Evolutionary conservation across 257 asterid species (phyloP).

Genomic region (Rhazya stricta): DNA sequence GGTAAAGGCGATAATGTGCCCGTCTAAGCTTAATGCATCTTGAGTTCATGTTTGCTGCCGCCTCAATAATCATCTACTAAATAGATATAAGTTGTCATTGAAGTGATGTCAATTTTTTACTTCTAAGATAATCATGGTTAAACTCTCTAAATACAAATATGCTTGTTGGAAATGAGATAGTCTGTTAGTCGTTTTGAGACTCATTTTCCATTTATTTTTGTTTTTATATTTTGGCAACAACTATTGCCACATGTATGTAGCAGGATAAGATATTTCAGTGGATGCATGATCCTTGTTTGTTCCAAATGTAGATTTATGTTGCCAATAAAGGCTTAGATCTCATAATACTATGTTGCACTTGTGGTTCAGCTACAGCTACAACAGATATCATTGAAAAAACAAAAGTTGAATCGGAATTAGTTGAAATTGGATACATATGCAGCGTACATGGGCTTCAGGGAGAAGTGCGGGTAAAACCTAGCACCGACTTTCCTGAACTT

Average conservation of each 20-base stretch:
- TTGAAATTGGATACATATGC: slow-evolving; percentile 75
- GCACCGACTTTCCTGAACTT: slow-evolving; percentile 81
- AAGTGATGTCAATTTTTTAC: background rate
- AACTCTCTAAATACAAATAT: background rate
- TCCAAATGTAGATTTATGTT: background rate
- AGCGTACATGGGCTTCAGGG: slow-evolving; percentile 91
- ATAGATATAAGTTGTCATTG: background rate
- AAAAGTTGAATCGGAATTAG: slow-evolving; percentile 37
- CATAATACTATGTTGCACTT: slow-evolving; percentile 9
- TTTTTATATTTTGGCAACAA: too few species aligned
- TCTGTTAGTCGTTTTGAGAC: background rate
- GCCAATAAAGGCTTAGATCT: slow-evolving; percentile 1
- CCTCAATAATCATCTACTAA: background rate
- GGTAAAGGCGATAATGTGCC: background rate
- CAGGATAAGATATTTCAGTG: background rate
- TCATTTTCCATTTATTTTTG: background rate
- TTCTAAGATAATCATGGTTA: background rate
- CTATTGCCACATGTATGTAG: background rate
- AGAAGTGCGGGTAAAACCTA: slow-evolving; percentile 73
- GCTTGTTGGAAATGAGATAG: background rate
- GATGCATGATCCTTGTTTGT: background rate
- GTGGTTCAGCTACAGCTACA: slow-evolving; percentile 44
- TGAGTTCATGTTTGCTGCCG: background rate
- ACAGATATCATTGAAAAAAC: slow-evolving; percentile 44
- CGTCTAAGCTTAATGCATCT: background rate